Evolutionary conservation across 768 basidiomycete species (phyloP).

Genomic region (Lactarius akahatsu): DNA sequence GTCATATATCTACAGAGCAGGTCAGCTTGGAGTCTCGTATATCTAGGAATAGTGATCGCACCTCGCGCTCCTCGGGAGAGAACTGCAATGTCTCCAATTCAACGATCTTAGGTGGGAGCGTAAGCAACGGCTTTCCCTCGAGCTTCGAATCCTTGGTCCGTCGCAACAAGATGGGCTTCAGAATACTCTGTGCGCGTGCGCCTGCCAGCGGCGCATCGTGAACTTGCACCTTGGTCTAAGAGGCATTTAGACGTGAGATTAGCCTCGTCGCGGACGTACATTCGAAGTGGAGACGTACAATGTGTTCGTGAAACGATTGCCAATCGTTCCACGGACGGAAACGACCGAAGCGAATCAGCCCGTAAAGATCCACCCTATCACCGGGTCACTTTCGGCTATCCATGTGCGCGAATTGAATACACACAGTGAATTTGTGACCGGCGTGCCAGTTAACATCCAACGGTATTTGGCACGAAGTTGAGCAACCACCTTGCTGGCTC

Average conservation of each 20-base stretch:
- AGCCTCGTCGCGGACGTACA: neutral
- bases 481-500: constrained; percentile 57
- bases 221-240: constrained; percentile 52
- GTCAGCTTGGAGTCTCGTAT: neutral
- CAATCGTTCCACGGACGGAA: constrained; percentile 76
- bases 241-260: neutral
- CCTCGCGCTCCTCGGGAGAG: constrained; percentile 62
- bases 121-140: constrained; percentile 68
- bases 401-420: neutral
- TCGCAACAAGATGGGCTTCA: constrained; percentile 66
- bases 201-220: constrained; percentile 63
- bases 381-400: constrained; percentile 3
- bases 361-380: constrained; percentile 64
- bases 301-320: constrained; percentile 57
- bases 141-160: constrained; percentile 65
- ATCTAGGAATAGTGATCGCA: constrained; percentile 33
- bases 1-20: constrained; percentile 50
- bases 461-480: constrained; percentile 62
- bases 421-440: constrained; percentile 69
- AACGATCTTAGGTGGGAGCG: constrained; percentile 60
- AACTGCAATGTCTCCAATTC: constrained; percentile 62
- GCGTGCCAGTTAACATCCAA: constrained; percentile 80
- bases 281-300: constrained; percentile 40
- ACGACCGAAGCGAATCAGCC: constrained; percentile 64
- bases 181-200: constrained; percentile 63